These are phyloP conservation scores for Capsicum rhomboideum DNA, from an alignment of 257 asterid genomes.

Conservation along the genomic window DNA sequence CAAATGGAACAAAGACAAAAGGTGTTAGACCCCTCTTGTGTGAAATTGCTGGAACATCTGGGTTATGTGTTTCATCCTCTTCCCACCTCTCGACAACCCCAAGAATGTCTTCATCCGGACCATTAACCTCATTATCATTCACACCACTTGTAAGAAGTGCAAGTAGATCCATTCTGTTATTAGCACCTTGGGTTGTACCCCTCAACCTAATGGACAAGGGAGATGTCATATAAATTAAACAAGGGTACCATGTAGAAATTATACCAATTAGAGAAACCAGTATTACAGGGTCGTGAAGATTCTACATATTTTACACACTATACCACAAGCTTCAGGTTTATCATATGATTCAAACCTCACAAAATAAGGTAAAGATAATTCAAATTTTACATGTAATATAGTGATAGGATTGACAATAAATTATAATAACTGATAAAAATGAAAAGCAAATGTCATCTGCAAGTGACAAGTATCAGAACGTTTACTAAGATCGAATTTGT, in stretches of 20 bases:
- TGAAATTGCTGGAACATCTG: constrained; percentile 82
- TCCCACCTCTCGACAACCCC: constrained; percentile 87
- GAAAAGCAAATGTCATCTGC: not conserved
- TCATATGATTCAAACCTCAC: not conserved
- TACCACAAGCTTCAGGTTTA: not conserved
- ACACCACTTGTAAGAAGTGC: constrained; percentile 87
- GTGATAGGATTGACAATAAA: not conserved
- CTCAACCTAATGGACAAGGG: constrained; percentile 47
- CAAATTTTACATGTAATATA: not conserved
- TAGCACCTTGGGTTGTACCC: constrained; percentile 79
- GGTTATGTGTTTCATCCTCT: constrained; percentile 90
- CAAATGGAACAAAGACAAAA: constrained; percentile 87
- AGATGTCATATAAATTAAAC: not conserved
- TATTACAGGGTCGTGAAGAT: not conserved
- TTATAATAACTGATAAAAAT: not conserved
- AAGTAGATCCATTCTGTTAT: constrained; percentile 78
- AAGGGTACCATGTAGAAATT: not conserved
- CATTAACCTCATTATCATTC: constrained; percentile 52
- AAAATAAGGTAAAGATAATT: not conserved
- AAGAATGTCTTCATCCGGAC: constrained; percentile 68
- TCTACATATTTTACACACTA: not conserved
- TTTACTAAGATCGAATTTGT: not conserved
- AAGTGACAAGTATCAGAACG: not conserved
- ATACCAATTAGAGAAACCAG: not conserved
- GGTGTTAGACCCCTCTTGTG: constrained; percentile 85